phyloP scores from a whole-genome alignment of 495 filamentous ascomycete species.

The Talaromyces proteolyticus region DNA sequence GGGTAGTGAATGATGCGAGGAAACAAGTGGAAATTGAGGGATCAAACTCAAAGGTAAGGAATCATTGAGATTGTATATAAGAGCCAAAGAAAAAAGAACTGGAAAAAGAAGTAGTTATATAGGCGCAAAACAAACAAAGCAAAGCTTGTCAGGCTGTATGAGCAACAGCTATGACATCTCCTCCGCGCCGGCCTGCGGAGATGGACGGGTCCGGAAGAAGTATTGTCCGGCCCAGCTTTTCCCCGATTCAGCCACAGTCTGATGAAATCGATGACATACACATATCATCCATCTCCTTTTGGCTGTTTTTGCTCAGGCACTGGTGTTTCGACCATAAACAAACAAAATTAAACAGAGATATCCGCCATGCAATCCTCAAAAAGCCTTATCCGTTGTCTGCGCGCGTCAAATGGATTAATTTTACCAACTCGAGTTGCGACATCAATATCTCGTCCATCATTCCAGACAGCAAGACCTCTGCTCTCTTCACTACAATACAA shows the following conservation, averaged over 20 bases:
- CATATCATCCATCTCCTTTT: conserved; percentile 1
- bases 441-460: conserved; percentile 9
- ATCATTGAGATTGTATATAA: neutral
- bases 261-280: neutral
- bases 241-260: neutral
- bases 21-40: neutral
- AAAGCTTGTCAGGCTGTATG: neutral
- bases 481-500: conserved; percentile 1
- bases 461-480: conserved; percentile 4
- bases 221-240: conserved; percentile 19
- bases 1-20: conserved; percentile 8
- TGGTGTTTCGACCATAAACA: no score
- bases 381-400: conserved; percentile 10
- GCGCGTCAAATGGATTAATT: conserved; percentile 9
- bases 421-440: conserved; percentile 9
- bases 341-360: no score
- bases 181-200: conserved; percentile 13
- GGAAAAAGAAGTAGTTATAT: no score
- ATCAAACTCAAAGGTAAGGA: neutral
- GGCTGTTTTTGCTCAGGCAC: no score
- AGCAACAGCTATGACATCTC: neutral
- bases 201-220: conserved; percentile 13
- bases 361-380: conserved; percentile 6
- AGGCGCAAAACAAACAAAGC: neutral
- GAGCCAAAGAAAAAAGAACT: no score